Percentiles rank a stretch among this genome's conserved stretches.
Evolutionary conservation across 805 yeast genomes (phyloP).

Genomic region (Babjeviella inositovora): DNA sequence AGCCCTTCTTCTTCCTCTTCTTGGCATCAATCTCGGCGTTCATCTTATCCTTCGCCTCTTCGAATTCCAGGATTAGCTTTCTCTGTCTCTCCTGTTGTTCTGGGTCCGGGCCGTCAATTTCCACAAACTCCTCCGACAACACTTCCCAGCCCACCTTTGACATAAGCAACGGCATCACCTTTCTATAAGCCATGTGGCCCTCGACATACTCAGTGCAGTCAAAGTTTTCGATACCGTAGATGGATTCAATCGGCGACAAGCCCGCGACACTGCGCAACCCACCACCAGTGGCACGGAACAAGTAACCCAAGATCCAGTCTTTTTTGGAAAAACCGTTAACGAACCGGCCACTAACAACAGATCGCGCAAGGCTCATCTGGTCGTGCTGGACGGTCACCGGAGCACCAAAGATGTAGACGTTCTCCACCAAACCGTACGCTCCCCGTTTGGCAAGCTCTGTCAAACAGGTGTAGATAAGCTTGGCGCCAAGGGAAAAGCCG

Average conservation of each 20-base stretch:
- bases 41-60: conserved; percentile 60
- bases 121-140: conserved; percentile 79
- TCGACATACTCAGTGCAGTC: conserved; percentile 79
- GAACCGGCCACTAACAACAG: conserved; percentile 80
- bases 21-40: conserved; percentile 20
- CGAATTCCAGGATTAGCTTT: conserved; percentile 70
- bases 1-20: conserved; percentile 17
- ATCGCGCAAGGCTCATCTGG: conserved; percentile 61
- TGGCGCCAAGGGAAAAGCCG: conserved; percentile 88
- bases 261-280: conserved; percentile 90
- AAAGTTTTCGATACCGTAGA: conserved; percentile 61
- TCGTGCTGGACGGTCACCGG: conserved; percentile 73
- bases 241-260: conserved; percentile 50
- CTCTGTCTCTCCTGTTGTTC: conserved; percentile 75
- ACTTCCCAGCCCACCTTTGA: conserved; percentile 64
- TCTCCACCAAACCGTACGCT: conserved; percentile 78
- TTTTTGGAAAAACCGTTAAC: conserved; percentile 82
- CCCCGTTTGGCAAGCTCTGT: conserved; percentile 74
- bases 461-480: conserved; percentile 82
- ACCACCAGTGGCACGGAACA: conserved; percentile 91
- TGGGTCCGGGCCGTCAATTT: conserved; percentile 92
- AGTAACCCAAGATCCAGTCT: conserved; percentile 93
- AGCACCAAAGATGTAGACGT: conserved; percentile 76
- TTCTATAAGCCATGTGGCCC: conserved; percentile 97
- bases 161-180: conserved; percentile 75